phyloP scores from a whole-genome alignment of 306 rosid species.

The Aeschynomene evenia region DNA sequence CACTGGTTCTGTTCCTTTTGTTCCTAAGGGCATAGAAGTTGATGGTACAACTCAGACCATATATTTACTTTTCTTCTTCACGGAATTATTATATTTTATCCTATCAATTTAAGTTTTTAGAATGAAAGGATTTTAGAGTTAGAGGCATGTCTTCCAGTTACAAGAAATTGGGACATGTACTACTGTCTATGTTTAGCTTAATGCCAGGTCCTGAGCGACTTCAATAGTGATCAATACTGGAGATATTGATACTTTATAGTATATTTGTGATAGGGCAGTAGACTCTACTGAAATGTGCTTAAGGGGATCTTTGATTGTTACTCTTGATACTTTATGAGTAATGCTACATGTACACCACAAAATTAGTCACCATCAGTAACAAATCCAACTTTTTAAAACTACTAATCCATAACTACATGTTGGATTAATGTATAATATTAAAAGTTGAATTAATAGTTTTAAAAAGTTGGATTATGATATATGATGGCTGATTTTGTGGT shows the following conservation, averaged over 20 bases:
- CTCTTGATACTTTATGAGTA: too few relatives aligned
- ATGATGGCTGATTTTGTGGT: too few relatives aligned
- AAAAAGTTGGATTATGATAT: too few relatives aligned
- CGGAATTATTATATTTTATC: neutral
- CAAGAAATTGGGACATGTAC: neutral
- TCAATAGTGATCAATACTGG: neutral
- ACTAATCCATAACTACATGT: too few relatives aligned
- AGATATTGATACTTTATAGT: neutral
- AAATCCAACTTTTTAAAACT: too few relatives aligned
- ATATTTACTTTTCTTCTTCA: slow-evolving; percentile 12
- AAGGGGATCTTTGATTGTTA: slow-evolving; percentile 8
- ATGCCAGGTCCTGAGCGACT: neutral
- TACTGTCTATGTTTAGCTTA: neutral
- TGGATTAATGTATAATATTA: too few relatives aligned
- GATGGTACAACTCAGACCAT: slow-evolving; percentile 53
- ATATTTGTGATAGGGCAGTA: neutral
- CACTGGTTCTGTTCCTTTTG: slow-evolving; percentile 87
- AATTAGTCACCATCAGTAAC: too few relatives aligned
- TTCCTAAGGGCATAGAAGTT: slow-evolving; percentile 87
- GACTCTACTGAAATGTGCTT: neutral
- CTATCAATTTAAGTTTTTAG: neutral
- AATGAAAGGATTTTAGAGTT: neutral
- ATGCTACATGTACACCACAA: too few relatives aligned
- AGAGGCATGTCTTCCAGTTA: neutral
- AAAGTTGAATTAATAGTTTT: too few relatives aligned